A percentile compares a stretch with the other conserved stretches of the same genome.
Evolutionary conservation across 2,329 filamentous ascomycete genomes (phyloP).

Genomic region (Colletotrichum chrysophilum): DNA sequence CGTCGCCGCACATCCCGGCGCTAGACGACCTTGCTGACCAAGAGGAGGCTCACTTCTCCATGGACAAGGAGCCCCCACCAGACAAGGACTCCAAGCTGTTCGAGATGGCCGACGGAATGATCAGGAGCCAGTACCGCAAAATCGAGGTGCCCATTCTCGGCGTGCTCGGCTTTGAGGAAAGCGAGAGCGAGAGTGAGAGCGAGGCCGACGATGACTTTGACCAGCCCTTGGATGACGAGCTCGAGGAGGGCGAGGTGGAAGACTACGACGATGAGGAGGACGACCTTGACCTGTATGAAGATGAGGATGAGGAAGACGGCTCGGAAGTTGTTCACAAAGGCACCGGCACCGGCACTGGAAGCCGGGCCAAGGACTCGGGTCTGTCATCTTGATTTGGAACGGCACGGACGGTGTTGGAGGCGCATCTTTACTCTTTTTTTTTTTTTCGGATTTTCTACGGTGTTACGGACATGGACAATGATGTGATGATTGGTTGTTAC

Average conservation of each 20-base stretch:
- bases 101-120: slow-evolving; percentile 50
- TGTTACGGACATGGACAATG: slow-evolving; percentile 13
- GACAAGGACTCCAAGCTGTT: slow-evolving; percentile 50
- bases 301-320: slow-evolving; percentile 19
- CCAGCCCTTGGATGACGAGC: slow-evolving; percentile 29
- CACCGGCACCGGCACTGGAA: slow-evolving; percentile 20
- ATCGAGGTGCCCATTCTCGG: slow-evolving; percentile 52
- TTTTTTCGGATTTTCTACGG: background rate
- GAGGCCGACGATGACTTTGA: slow-evolving; percentile 28
- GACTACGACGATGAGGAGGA: slow-evolving; percentile 28
- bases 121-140: slow-evolving; percentile 51
- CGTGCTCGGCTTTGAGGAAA: slow-evolving; percentile 48
- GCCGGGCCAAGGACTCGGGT: slow-evolving; percentile 16
- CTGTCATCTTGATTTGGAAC: slow-evolving; percentile 17
- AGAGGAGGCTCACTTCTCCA: slow-evolving; percentile 44
- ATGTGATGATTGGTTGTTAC: slow-evolving; percentile 16
- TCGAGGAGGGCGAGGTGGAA: slow-evolving; percentile 30
- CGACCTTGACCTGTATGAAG: slow-evolving; percentile 22
- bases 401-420: background rate
- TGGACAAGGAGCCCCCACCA: slow-evolving; percentile 40
- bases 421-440: background rate
- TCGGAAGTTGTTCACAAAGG: slow-evolving; percentile 17
- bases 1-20: slow-evolving; percentile 33
- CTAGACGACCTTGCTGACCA: slow-evolving; percentile 35
- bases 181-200: slow-evolving; percentile 42